Conservation (phyloP, 1,284 basidiomycete genomes). For the Earliella scabrosa region DNA sequence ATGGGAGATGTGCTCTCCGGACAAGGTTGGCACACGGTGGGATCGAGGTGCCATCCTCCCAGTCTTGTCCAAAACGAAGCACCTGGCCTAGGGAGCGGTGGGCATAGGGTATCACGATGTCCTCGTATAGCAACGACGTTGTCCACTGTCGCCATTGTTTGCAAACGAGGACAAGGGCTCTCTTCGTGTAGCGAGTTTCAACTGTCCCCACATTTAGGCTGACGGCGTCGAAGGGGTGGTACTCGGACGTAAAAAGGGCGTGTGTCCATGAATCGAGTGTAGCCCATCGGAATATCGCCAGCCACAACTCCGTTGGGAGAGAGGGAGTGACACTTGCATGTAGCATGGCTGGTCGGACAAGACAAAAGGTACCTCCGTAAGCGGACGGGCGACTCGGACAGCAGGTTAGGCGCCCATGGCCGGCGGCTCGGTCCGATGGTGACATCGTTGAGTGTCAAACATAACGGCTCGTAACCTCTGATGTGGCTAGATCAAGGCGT, state of each 20-base stretch:
- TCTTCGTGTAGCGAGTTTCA: conserved; percentile 35
- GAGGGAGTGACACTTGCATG: not conserved
- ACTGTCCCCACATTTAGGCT: not conserved
- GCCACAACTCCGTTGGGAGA: conserved; percentile 36
- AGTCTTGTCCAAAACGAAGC: conserved; percentile 28
- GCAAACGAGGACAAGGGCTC: conserved; percentile 56
- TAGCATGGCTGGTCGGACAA: not conserved
- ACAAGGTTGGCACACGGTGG: conserved; percentile 46
- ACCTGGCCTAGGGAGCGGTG: conserved; percentile 34
- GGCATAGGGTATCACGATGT: conserved; percentile 47
- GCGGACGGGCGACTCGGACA: not conserved
- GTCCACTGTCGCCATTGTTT: conserved; percentile 55
- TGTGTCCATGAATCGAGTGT: conserved; percentile 28
- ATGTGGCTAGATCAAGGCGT: not conserved
- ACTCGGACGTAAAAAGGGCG: conserved; percentile 26
- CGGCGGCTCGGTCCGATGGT: not conserved
- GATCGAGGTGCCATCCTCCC: conserved; percentile 19
- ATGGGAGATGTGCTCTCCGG: conserved; percentile 61
- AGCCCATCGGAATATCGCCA: conserved; percentile 35
- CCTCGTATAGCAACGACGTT: conserved; percentile 53
- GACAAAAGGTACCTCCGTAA: not conserved
- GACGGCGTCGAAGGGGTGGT: conserved; percentile 32
- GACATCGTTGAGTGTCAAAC: too few species aligned
- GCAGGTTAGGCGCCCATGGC: not conserved
- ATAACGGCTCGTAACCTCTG: not conserved